These are phyloP conservation scores for Penicillium hesseltinei DNA, from an alignment of 2,329 filamentous ascomycete species.

Conservation along the genomic window DNA sequence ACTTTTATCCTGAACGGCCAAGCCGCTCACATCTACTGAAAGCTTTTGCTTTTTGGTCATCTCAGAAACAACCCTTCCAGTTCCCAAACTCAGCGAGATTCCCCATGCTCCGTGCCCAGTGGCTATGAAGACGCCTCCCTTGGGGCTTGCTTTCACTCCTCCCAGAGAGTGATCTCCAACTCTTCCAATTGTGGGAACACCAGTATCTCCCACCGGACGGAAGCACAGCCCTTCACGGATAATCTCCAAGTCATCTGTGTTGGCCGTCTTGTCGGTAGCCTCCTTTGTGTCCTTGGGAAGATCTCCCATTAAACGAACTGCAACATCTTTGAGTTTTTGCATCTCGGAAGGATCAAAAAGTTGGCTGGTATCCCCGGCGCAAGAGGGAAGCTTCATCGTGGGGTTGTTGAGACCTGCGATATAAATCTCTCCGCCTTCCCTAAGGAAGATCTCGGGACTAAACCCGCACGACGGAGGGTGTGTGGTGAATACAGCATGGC, in stretches of 20 bases:
- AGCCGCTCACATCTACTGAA: slow-evolving; percentile 58
- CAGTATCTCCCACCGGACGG: slow-evolving; percentile 64
- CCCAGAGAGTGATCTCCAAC: slow-evolving; percentile 59
- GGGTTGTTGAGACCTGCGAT: slow-evolving; percentile 69
- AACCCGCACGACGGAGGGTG: slow-evolving; percentile 53
- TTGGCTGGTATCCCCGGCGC: slow-evolving; percentile 42
- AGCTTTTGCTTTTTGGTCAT: slow-evolving; percentile 60
- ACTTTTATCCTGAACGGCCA: slow-evolving; percentile 39
- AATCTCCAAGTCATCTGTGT: slow-evolving; percentile 57
- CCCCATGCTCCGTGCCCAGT: slow-evolving; percentile 78
- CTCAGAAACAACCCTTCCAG: slow-evolving; percentile 68
- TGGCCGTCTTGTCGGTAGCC: slow-evolving; percentile 27
- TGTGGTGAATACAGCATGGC: slow-evolving; percentile 68
- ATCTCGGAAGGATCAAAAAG: slow-evolving; percentile 46
- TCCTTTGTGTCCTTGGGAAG: slow-evolving; percentile 15
- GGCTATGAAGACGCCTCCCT: slow-evolving; percentile 66
- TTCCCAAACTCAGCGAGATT: slow-evolving; percentile 63
- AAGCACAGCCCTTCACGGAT: slow-evolving; percentile 69
- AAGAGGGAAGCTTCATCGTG: slow-evolving; percentile 59
- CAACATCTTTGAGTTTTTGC: slow-evolving; percentile 31
- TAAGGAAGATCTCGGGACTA: slow-evolving; percentile 69
- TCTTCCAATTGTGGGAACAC: slow-evolving; percentile 61
- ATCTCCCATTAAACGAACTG: slow-evolving; percentile 36
- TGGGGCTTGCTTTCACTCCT: slow-evolving; percentile 34
- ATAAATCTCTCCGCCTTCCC: slow-evolving; percentile 67